Evolutionary conservation across 345 rosid genomes (phyloP), one percentile per base, ranked within the genome.

Genomic region (Aquilaria yunnanensis): DNA sequence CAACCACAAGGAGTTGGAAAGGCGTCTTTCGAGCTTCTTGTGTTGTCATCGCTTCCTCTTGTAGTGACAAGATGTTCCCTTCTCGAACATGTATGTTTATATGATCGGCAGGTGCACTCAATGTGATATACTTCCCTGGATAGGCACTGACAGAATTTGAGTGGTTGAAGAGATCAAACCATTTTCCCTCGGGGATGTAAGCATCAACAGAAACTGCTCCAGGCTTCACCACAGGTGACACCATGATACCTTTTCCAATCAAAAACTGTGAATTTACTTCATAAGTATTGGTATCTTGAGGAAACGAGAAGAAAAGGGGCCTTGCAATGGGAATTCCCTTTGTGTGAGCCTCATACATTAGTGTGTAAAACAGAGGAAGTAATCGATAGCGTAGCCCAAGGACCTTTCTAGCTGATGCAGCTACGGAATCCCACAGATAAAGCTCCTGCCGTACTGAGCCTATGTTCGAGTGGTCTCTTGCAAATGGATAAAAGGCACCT

Each of bases 401-500:
- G 67, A 78, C 87, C 63, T 84, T 82, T 69, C 77, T 79, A 0
- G 93, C 96, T 3, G 89, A 68, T 45, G 79, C 67, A 13, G 90
- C 85, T 6, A 89, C 96, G 0, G 90, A 89, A 33, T 81, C 90
- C 96, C 96, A 86, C 4, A 82, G 63, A 77, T 83, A 89, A 41
- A 89, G 86, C 71, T 89, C 96, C 74, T 81, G 93, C 23, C 81
- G 82, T 3, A 14, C 66, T 1, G 78, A 51, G 12, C 8, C 2
- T 2, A 10, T 60, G 0, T n/a, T 70, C 0, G 96, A 81, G 66
- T 89, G 93, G 48, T 89, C 96, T 75, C 96, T 84, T 14, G 93
- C 80, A 47, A 89, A 86, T 41, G 96, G 96, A 57, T 89, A 89
- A 68, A 84, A 89, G 8, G 96, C 90, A 61, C 93, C 93, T 0